phyloP scores from a whole-genome alignment of 208 protist genomes.

The Trypanosomatidae sp. region DNA sequence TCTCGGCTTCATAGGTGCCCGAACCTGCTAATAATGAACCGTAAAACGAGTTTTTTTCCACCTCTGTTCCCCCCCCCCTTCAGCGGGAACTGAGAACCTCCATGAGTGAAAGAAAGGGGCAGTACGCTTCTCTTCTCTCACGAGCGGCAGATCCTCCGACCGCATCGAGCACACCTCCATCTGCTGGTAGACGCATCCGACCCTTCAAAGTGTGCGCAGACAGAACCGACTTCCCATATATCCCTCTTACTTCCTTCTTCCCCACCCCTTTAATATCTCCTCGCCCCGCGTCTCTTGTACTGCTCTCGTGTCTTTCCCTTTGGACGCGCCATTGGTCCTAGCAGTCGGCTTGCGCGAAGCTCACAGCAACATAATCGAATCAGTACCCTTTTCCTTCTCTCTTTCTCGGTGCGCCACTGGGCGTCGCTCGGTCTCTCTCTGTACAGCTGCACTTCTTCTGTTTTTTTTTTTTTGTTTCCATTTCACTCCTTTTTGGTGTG shows the following conservation, averaged over 20 bases:
- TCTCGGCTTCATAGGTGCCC: background rate
- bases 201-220: background rate
- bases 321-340: background rate
- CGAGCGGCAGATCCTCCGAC: background rate
- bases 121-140: conserved; percentile 1
- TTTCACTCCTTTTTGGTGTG: background rate
- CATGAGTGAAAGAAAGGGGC: too few species aligned
- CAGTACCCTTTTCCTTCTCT: conserved; percentile 15
- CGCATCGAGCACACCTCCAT: background rate
- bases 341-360: background rate
- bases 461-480: conserved; percentile 6
- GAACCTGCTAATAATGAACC: background rate
- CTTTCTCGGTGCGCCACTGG: conserved; percentile 1
- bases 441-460: background rate
- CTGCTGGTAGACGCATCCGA: background rate
- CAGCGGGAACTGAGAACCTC: background rate
- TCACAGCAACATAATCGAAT: conserved; percentile 20
- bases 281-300: background rate
- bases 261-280: background rate
- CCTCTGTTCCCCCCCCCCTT: too few species aligned
- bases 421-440: conserved; percentile 2
- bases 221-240: background rate
- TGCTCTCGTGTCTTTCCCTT: background rate
- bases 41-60: background rate
- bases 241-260: background rate